Base-by-base conservation (phyloP, 768 basidiomycete genomes). In the Naematelia aurantialba region DNA sequence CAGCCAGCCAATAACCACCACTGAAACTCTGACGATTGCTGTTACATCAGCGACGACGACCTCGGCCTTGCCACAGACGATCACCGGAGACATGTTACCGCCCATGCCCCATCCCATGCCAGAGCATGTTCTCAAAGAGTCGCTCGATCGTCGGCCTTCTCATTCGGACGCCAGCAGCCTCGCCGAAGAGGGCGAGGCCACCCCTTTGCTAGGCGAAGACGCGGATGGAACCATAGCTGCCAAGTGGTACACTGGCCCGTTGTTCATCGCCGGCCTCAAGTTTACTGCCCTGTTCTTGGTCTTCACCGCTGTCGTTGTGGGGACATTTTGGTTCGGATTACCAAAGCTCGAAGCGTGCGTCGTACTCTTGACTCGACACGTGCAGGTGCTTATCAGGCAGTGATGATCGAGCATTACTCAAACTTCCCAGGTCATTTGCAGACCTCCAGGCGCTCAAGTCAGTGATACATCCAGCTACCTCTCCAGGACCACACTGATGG, bases 391-490 rank as follows among this genome's bases (percentile, higher is more conserved):
- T 24, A 24, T 11, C 17, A 22, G n/a, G 55, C 34, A 68, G 64
- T 42, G 84, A 81, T 51, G 91, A 98, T 80, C 84, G 86, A 34
- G 85, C 84, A 0, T 73, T 82, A 26, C 81, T 98, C 24, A 86
- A 85, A 67, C 83, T 98, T 53, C 94, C 94, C 12, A 89, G 87
- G 74, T 89, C 87, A 2, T 97, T 98, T 66, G 82, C 81, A 19
- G 85, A 97, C 74, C 82, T 98, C 11, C 86, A 97, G 72, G 85
- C 84, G 5, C 82, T 97, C 52, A 96, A 97, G 73, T 80, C 75
- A 21, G 84, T 93, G 17, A 11, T 10, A 52, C 22, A 25, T 26
- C 25, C 17, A 5, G 13, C 5, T 30, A 19, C 24, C 5, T n/a
- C n/a, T n/a, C n/a, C n/a, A n/a, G n/a, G 45, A 55, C 48, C 1